Evolutionary conservation across 441 rosid genomes (phyloP).

Genomic region (Gossypium gossypioides): DNA sequence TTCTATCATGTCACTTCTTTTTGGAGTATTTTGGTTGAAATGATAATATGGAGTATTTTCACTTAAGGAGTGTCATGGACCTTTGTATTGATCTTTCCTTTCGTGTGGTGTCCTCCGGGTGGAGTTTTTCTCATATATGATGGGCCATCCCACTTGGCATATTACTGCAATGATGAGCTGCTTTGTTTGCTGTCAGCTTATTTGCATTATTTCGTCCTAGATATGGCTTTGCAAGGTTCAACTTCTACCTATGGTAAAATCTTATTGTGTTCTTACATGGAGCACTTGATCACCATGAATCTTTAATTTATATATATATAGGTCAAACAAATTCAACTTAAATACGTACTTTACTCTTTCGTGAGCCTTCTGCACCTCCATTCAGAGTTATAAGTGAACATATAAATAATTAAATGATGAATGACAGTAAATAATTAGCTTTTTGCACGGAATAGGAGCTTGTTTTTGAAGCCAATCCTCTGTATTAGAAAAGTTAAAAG

Average conservation of each 20-base stretch:
- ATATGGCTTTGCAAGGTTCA: background rate
- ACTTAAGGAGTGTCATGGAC: background rate
- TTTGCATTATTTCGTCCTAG: background rate
- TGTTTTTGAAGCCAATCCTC: background rate
- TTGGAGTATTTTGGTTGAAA: background rate
- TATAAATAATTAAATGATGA: background rate
- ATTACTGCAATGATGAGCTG: background rate
- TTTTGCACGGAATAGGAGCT: background rate
- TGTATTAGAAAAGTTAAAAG: slow-evolving; percentile 1
- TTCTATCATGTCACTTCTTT: background rate
- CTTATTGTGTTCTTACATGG: background rate
- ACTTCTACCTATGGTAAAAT: background rate
- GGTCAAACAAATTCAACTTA: background rate
- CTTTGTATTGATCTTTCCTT: background rate
- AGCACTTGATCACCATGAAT: background rate
- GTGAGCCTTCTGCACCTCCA: background rate
- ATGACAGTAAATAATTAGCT: background rate
- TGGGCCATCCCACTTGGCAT: background rate
- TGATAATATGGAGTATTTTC: background rate
- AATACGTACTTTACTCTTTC: background rate
- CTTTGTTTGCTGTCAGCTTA: background rate
- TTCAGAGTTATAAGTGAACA: background rate
- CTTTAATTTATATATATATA: background rate
- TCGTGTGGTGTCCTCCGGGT: background rate
- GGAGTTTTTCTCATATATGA: background rate